Conservation (phyloP, 148 eudicot species). For the Cornus kousa region DNA sequence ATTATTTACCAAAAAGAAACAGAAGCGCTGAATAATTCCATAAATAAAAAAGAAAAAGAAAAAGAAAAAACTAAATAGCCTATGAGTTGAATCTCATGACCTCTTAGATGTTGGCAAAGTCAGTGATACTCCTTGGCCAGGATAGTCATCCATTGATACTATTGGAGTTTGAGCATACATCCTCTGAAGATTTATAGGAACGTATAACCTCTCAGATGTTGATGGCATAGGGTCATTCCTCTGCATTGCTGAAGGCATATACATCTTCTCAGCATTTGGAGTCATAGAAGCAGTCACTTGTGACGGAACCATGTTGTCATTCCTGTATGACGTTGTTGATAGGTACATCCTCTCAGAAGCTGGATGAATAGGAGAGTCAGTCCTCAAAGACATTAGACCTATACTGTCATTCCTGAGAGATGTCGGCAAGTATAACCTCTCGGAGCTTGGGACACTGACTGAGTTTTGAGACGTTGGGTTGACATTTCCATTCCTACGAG, state of each 20-base stretch:
- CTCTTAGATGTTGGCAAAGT: constrained; percentile 13
- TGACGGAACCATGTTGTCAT: constrained; percentile 6
- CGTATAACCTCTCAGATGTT: constrained; percentile 6
- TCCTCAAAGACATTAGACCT: neutral
- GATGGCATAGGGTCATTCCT: constrained; percentile 14
- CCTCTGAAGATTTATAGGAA: constrained; percentile 4
- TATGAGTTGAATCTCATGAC: neutral
- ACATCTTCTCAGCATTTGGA: constrained; percentile 6
- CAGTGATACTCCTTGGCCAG: constrained; percentile 16
- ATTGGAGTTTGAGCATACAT: constrained; percentile 2
- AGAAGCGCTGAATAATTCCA: too few species aligned
- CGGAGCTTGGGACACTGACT: neutral
- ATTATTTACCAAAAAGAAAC: too few species aligned
- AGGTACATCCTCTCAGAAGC: constrained; percentile 5
- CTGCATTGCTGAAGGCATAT: neutral
- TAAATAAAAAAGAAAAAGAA: too few species aligned
- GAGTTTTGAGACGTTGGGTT: constrained; percentile 8
- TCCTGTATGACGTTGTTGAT: constrained; percentile 2
- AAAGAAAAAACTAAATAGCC: neutral
- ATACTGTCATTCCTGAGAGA: neutral
- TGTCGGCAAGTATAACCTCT: constrained; percentile 2
- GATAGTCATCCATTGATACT: constrained; percentile 6
- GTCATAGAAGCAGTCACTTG: neutral
- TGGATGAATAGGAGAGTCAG: constrained; percentile 1
- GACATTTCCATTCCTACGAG: constrained; percentile 6